phyloP scores from a whole-genome alignment of 2,329 filamentous ascomycete genomes.

The Paecilomyces variotii region DNA sequence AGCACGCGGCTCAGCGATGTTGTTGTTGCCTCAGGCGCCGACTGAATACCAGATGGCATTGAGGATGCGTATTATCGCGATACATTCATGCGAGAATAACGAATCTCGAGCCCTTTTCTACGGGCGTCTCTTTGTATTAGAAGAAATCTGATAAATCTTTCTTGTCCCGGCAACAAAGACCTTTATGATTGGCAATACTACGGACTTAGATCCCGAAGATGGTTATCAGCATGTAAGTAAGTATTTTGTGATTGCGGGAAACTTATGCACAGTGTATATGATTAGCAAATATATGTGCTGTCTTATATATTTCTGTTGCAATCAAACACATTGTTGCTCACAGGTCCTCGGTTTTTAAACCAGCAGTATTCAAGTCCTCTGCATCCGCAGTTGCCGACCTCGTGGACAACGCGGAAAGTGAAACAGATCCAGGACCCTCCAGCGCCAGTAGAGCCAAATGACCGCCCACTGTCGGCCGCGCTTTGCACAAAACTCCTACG shows the following conservation, averaged over 20 bases:
- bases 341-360: background rate
- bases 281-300: background rate
- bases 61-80: background rate
- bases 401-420: background rate
- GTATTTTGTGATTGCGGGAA: background rate
- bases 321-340: background rate
- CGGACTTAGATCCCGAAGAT: background rate
- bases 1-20: background rate
- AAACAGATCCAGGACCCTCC: slow-evolving; percentile 12
- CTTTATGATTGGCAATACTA: background rate
- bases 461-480: slow-evolving; percentile 35
- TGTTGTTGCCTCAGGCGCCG: background rate
- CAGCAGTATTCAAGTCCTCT: background rate
- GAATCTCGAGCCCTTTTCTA: too few species aligned
- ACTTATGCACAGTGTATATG: background rate
- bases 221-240: background rate
- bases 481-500: slow-evolving; percentile 25
- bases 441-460: slow-evolving; percentile 37
- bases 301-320: background rate
- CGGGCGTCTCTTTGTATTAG: too few species aligned
- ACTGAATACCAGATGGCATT: background rate
- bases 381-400: background rate
- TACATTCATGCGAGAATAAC: too few species aligned
- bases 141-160: too few species aligned
- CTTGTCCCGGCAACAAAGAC: background rate